Percentiles rank a stretch among this genome's conserved stretches.
Evolutionary conservation across 768 basidiomycete genomes (phyloP).

Genomic region (Leucocoprinus leucothites): DNA sequence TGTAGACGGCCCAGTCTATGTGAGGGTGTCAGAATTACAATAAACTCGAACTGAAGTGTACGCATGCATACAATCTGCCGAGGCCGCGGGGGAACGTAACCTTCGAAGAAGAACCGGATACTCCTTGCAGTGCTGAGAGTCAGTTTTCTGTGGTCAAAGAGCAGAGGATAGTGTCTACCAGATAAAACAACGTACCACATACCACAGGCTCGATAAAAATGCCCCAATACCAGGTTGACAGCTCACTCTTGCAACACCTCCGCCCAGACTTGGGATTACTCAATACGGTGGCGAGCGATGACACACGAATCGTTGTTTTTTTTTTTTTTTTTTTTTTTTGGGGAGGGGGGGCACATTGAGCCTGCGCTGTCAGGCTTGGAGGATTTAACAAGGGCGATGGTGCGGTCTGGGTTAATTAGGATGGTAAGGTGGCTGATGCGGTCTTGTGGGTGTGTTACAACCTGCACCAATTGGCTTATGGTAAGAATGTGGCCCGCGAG

Average conservation of each 20-base stretch:
- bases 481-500: conserved; percentile 34
- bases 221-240: no score
- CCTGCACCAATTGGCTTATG: conserved; percentile 25
- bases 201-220: no score
- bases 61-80: conserved; percentile 5
- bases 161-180: conserved; percentile 40
- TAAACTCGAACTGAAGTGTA: background rate
- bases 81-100: conserved; percentile 17
- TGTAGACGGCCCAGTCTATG: conserved; percentile 43
- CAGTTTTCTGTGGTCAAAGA: conserved; percentile 45
- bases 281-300: conserved; percentile 43
- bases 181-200: background rate
- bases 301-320: conserved; percentile 40
- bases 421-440: conserved; percentile 43
- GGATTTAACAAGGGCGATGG: conserved; percentile 42
- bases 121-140: conserved; percentile 46
- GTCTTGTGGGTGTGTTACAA: conserved; percentile 41
- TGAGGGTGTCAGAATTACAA: background rate
- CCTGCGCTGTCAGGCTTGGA: conserved; percentile 44
- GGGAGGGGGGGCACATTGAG: conserved; percentile 35
- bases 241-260: conserved; percentile 41
- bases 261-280: conserved; percentile 47
- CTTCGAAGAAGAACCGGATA: conserved; percentile 42
- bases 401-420: conserved; percentile 45
- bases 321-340: no score